phyloP scores from a whole-genome alignment of 2,329 filamentous ascomycete genomes.

The Chaetothyriales sp. region DNA sequence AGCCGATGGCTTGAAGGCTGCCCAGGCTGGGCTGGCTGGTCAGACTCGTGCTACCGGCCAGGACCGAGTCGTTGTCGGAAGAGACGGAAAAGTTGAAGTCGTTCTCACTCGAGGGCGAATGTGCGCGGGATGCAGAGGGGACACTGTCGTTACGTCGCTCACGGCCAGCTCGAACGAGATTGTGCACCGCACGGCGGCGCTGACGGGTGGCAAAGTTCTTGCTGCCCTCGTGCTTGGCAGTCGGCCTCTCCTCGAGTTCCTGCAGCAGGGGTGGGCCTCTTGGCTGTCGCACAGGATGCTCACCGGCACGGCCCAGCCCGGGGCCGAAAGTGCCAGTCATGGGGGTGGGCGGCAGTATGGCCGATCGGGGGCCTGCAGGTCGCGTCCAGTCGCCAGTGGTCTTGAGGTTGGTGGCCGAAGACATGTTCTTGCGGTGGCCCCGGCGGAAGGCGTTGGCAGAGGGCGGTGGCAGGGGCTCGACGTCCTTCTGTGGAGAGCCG shows the following conservation, averaged over 20 bases:
- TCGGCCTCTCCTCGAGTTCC: conserved; percentile 79
- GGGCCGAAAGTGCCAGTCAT: conserved; percentile 79
- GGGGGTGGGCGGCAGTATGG: conserved; percentile 66
- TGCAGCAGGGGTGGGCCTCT: conserved; percentile 84
- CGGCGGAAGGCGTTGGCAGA: conserved; percentile 87
- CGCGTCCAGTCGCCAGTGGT: conserved; percentile 39
- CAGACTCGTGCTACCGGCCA: conserved; percentile 63
- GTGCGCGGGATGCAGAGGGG: conserved; percentile 56
- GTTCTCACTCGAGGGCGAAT: conserved; percentile 79
- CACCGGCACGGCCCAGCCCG: conserved; percentile 80
- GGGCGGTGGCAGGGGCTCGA: conserved; percentile 65
- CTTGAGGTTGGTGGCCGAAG: conserved; percentile 43
- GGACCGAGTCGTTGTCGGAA: conserved; percentile 61
- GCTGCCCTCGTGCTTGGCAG: conserved; percentile 85
- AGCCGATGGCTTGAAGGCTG: conserved; percentile 75
- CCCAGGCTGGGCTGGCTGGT: conserved; percentile 61
- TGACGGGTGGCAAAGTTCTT: conserved; percentile 92
- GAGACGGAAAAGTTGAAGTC: conserved; percentile 52
- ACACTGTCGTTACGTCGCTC: conserved; percentile 57
- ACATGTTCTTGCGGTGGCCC: conserved; percentile 80
- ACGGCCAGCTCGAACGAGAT: conserved; percentile 76
- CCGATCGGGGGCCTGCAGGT: conserved; percentile 60
- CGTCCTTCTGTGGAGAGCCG: conserved; percentile 55
- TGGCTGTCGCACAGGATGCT: conserved; percentile 87
- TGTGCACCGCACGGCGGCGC: conserved; percentile 81